A percentile compares a stretch with the other conserved stretches of the same genome.
Evolutionary conservation across 768 basidiomycete genomes (phyloP).

Genomic region (Naganishia randhawae): DNA sequence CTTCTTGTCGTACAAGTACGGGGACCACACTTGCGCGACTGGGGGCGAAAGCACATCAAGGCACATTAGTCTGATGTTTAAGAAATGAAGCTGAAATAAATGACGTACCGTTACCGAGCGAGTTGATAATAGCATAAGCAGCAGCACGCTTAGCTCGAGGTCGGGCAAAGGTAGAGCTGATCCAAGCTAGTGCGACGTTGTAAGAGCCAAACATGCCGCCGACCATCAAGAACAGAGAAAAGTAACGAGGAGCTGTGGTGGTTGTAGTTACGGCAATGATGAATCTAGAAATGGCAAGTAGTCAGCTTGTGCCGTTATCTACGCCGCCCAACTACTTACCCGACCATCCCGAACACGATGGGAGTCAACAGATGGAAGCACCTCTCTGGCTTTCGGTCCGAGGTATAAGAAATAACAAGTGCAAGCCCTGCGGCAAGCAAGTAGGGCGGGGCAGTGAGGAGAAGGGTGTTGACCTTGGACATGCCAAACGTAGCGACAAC

Average conservation of each 20-base stretch:
- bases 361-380: conserved; percentile 36
- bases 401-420: conserved; percentile 33
- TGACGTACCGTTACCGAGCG: conserved; percentile 35
- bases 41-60: too few species aligned
- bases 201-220: conserved; percentile 39
- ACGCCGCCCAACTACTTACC: conserved; percentile 13
- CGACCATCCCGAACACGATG: conserved; percentile 35
- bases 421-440: conserved; percentile 36
- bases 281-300: conserved; percentile 5
- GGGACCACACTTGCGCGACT: conserved; percentile 42
- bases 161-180: conserved; percentile 35
- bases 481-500: conserved; percentile 40
- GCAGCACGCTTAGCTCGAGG: conserved; percentile 41
- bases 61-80: neutral
- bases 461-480: conserved; percentile 28
- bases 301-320: neutral
- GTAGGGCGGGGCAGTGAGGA: conserved; percentile 43
- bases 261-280: conserved; percentile 35
- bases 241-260: conserved; percentile 37
- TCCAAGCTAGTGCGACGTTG: conserved; percentile 40
- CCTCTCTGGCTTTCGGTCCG: conserved; percentile 35
- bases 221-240: conserved; percentile 40
- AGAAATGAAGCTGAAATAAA: too few species aligned
- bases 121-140: conserved; percentile 39
- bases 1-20: conserved; percentile 37